Evolutionary conservation across 306 rosid genomes (phyloP).

Genomic region (Cucumis cinereus): DNA sequence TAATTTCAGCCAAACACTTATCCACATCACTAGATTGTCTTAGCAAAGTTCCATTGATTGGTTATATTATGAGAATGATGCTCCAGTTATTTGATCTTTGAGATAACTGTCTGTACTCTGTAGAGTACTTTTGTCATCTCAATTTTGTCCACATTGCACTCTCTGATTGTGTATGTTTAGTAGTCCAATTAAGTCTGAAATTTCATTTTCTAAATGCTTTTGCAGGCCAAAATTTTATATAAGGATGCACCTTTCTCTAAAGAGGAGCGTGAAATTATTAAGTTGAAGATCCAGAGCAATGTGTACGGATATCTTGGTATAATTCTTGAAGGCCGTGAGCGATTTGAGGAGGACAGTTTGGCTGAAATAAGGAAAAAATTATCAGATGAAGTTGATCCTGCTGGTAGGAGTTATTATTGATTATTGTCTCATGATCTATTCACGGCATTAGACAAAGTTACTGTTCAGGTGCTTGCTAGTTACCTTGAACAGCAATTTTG

Average conservation of each 20-base stretch:
- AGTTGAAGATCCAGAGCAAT: constrained; percentile 75
- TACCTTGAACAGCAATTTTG: neutral
- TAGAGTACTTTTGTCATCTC: neutral
- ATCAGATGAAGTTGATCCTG: constrained; percentile 23
- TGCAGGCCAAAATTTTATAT: constrained; percentile 88
- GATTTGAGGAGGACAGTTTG: constrained; percentile 75
- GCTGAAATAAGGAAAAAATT: constrained; percentile 30
- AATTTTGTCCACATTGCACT: neutral
- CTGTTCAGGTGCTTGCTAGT: neutral
- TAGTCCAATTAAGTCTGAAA: neutral
- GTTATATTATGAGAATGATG: neutral
- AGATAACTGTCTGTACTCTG: neutral
- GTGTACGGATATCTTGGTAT: constrained; percentile 86
- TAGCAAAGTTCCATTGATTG: neutral
- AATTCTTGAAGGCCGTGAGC: constrained; percentile 97
- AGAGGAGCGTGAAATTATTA: constrained; percentile 78
- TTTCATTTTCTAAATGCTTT: constrained; percentile 15
- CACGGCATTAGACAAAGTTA: neutral
- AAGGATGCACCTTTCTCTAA: constrained; percentile 66
- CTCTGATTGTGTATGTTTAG: neutral
- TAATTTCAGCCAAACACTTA: too few relatives aligned
- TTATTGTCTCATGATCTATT: constrained; percentile 6
- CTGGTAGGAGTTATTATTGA: constrained; percentile 28
- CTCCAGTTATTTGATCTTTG: neutral
- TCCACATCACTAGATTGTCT: neutral